These are phyloP conservation scores for Dryadomyces quercus-mongolicae DNA, from an alignment of 2,329 filamentous ascomycete genomes.

Conservation along the genomic window DNA sequence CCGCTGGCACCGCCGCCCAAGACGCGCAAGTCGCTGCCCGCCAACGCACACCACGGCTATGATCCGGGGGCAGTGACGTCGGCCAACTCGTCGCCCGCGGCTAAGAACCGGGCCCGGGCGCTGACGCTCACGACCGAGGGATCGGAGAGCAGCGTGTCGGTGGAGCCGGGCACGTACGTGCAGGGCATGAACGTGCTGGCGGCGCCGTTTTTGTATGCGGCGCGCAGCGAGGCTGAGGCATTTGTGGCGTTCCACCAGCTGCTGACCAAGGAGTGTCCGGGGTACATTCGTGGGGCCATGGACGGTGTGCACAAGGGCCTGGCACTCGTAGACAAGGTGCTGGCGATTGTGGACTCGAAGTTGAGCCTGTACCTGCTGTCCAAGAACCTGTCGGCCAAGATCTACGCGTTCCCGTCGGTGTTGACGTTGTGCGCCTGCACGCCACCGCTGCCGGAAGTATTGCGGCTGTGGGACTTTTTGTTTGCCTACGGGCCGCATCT, in stretches of 20 bases:
- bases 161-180: slow-evolving; percentile 76
- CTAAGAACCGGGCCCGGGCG: slow-evolving; percentile 41
- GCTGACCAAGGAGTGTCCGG: slow-evolving; percentile 77
- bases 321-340: slow-evolving; percentile 79
- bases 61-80: slow-evolving; percentile 13
- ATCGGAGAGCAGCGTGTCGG: slow-evolving; percentile 42
- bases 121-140: slow-evolving; percentile 51
- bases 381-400: slow-evolving; percentile 81
- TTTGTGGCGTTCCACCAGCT: slow-evolving; percentile 84
- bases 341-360: slow-evolving; percentile 84
- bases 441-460: slow-evolving; percentile 82
- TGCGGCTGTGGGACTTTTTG: slow-evolving; percentile 91
- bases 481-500: slow-evolving; percentile 92
- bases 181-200: slow-evolving; percentile 99
- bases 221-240: slow-evolving; percentile 86
- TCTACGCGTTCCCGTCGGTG: slow-evolving; percentile 94
- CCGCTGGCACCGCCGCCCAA: slow-evolving; percentile 5
- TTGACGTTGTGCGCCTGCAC: slow-evolving; percentile 93
- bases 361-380: slow-evolving; percentile 72
- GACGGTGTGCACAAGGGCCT: slow-evolving; percentile 91
- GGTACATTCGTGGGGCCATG: slow-evolving; percentile 92
- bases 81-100: slow-evolving; percentile 27
- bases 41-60: not conserved
- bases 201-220: slow-evolving; percentile 89
- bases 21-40: slow-evolving; percentile 14